Evolutionary conservation across 1,284 basidiomycete species (phyloP), one percentile per base, ranked within the genome.

Genomic region (Vanrija humicola): DNA sequence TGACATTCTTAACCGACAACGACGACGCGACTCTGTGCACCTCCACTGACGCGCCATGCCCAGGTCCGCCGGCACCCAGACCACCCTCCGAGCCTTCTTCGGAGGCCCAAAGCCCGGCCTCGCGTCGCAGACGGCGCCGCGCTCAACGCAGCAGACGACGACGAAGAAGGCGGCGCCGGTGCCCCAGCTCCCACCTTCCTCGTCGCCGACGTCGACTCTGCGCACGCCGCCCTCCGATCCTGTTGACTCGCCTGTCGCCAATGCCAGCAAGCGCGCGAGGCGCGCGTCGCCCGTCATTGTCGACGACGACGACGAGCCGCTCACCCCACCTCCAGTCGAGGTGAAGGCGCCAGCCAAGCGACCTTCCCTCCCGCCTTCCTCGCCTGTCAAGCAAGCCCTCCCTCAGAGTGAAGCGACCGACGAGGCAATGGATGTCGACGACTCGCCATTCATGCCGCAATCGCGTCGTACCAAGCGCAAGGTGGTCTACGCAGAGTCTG

Each of bases 41-140:
- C 34, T 15, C 34, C 34, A 34, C 34, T 34, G 34, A 34, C 34
- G 34, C 38, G 56, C 43, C 14, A 47, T 39, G 26, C 45, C 15
- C 51, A 64, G 65, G 28, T 10, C 28, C 28, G 28, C 28, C 28
- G 28, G 28, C 10, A 44, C 63, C 50, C 78, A 79, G 60, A 66
- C 73, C 5, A 76, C 77, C 7, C 69, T 80, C 28, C 63, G 74
- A 28, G 63, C 71, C 18, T 80, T 79, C 74, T 79, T 79, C 54
- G 64, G 64, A 38, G 71, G 71, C 28, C 66, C 74, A 14, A 64
- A 69, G 48, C 52, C 69, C 10, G 68, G 25, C 63, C 66, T 14
- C 21, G 39, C 56, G 18, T 40, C 48, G 21, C 21, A 38, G 48
- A 34, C 28, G 38, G 21, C 44, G 14, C 43, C 52, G 28, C 6